Conservation (phyloP, 2,329 filamentous ascomycete genomes). For the Parafenestella ontariensis region DNA sequence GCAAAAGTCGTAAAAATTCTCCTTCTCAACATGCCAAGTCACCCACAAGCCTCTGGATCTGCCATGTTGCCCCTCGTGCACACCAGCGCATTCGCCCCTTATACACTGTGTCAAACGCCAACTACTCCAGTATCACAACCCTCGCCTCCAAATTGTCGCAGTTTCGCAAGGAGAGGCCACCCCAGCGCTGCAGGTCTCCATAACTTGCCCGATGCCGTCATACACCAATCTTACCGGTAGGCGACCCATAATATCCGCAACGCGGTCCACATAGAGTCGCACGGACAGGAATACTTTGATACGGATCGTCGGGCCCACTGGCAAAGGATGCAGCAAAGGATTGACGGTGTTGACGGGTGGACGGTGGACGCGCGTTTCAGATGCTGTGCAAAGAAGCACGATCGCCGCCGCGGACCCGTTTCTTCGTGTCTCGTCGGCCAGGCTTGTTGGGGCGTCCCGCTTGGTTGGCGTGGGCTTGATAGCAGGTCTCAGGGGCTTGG, state of each 20-base stretch:
- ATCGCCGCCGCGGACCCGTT: constrained; percentile 11
- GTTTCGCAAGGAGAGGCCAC: background rate
- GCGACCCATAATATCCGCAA: background rate
- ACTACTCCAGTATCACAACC: background rate
- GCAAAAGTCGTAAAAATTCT: background rate
- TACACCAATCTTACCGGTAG: constrained; percentile 1
- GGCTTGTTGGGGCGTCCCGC: constrained; percentile 14
- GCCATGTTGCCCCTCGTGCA: background rate
- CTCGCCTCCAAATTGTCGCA: background rate
- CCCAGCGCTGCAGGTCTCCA: background rate
- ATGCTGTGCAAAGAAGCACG: constrained; percentile 15
- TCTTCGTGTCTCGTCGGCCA: too few species aligned
- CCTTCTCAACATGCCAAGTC: background rate
- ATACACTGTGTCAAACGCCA: background rate
- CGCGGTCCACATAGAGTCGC: background rate
- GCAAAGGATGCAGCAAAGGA: background rate
- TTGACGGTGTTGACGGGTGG: too few species aligned
- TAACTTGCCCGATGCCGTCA: background rate
- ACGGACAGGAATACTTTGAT: constrained; percentile 4
- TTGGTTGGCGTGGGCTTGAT: constrained; percentile 1
- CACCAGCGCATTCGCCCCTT: background rate
- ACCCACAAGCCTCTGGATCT: background rate
- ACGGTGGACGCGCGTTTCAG: constrained; percentile 19
- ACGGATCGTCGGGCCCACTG: constrained; percentile 7
- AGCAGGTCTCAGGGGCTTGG: constrained; percentile 1